A percentile compares a stretch with the other conserved stretches of the same genome.
Evolutionary conservation across 768 basidiomycete species (phyloP).

Genomic region (Russula lepida): DNA sequence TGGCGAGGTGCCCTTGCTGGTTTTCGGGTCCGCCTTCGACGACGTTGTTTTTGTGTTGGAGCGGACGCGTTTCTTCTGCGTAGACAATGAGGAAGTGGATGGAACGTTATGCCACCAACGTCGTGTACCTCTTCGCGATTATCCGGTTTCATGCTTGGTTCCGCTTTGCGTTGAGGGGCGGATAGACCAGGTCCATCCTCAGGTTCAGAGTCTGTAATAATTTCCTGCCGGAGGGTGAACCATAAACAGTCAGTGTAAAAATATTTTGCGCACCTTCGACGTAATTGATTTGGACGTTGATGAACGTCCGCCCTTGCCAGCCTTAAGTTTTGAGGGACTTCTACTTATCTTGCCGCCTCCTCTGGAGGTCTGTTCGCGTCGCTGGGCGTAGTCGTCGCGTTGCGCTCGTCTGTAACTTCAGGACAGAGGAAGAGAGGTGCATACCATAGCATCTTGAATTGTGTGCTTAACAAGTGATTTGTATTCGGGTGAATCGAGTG

Average conservation of each 20-base stretch:
- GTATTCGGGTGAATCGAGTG: not conserved
- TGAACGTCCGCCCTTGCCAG: not conserved
- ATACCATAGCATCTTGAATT: constrained; percentile 13
- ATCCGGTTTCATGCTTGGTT: not conserved
- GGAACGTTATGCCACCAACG: not conserved
- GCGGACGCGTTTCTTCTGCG: not conserved
- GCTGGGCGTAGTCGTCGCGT: not conserved
- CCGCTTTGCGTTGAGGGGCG: not conserved
- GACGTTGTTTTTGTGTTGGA: constrained; percentile 1
- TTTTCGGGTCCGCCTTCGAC: not conserved
- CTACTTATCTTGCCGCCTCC: not conserved
- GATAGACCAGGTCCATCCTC: constrained; percentile 1
- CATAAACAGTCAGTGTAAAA: not conserved
- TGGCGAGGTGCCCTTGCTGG: not conserved
- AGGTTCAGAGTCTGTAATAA: constrained; percentile 13
- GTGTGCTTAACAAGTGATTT: constrained; percentile 6
- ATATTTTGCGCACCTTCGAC: constrained; percentile 5
- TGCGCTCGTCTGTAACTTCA: not conserved
- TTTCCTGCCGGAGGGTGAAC: constrained; percentile 1
- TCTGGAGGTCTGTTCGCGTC: not conserved
- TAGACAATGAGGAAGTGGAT: not conserved
- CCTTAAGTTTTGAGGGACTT: not conserved
- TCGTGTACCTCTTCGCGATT: not conserved
- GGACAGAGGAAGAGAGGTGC: not conserved
- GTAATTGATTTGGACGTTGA: constrained; percentile 2